Base-by-base conservation (phyloP, 208 protist genomes). In the Crithidia thermophila region DNA sequence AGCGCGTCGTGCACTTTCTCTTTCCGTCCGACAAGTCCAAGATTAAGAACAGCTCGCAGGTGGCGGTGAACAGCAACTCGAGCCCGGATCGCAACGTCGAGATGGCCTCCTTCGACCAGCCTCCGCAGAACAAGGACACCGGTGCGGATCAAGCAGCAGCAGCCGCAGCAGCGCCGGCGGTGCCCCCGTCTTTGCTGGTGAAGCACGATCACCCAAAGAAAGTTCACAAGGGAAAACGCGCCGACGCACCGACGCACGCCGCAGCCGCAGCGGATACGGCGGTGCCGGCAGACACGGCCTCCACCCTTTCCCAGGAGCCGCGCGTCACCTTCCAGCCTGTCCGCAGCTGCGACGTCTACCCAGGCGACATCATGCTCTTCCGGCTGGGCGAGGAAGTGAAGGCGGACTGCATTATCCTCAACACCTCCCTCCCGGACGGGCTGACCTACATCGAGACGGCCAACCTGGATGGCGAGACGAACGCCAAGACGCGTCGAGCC, bases 401-500 rank as follows among this genome's bases (percentile, higher is more conserved):
- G 30, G 93, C 89, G 4, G 94, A 98, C 77, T 82, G 92, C 21
- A 16, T 98, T 0, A 52, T 98, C 11, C 60, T 98, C 18, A 89
- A 88, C 58, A 85, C 84, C 1, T 85, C 78, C 16, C 72, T 89
- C 11, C 69, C 81, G n/a, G 87, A 92, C 65, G 90, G 90, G 6
- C 77, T 94, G 2, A 85, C 85, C 33, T 95, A 95, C 77, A 90
- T 97, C 63, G 91, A 97, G 62, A 98, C 94, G 0, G 75, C 81
- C 36, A 91, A 95, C 70, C 77, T 98, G n/a, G 91, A 98, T 65
- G 94, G 94, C n/a, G 90, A 98, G 68, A 97, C 89, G 11, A 95
- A 92, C 70, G 79, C 93, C 53, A 97, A 98, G 72, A 84, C 85
- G 27, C 79, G 88, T 2, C 75, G 86, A 9, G 88, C 86, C 21